Conservation (phyloP, 305 asterid species). For the Striga hermonthica region DNA sequence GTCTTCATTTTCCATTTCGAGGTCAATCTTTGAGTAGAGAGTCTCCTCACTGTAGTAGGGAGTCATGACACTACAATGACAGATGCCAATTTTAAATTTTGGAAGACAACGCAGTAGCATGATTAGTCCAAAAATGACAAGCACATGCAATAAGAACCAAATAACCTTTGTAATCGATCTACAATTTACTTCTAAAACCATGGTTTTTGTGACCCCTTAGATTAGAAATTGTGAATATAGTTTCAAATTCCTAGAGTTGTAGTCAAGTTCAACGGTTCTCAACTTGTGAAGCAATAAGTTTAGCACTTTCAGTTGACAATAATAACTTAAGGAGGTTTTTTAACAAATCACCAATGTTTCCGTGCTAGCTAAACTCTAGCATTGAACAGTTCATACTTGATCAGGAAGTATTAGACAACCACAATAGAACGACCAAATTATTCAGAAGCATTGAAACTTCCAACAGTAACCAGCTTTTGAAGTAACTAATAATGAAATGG, state of each 20-base stretch:
- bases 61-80: constrained; percentile 77
- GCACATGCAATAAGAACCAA: constrained; percentile 19
- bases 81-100: constrained; percentile 29
- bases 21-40: constrained; percentile 75
- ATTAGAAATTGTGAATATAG: too few species aligned
- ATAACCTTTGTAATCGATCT: constrained; percentile 20
- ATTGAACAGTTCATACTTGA: neutral
- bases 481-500: constrained; percentile 20
- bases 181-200: neutral
- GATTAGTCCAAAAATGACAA: neutral
- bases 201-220: too few species aligned
- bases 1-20: constrained; percentile 87
- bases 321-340: neutral
- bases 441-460: neutral
- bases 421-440: constrained; percentile 2
- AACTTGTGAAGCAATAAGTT: neutral
- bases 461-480: constrained; percentile 10
- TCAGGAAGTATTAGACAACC: neutral
- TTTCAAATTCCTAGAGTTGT: too few species aligned
- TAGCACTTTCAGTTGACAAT: neutral
- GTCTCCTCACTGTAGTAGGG: constrained; percentile 93
- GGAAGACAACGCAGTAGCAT: constrained; percentile 11
- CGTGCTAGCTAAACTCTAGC: neutral
- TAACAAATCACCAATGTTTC: neutral
- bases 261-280: constrained; percentile 17